Conservation (phyloP, 139 green algal species). For the Chlorella sp. region DNA sequence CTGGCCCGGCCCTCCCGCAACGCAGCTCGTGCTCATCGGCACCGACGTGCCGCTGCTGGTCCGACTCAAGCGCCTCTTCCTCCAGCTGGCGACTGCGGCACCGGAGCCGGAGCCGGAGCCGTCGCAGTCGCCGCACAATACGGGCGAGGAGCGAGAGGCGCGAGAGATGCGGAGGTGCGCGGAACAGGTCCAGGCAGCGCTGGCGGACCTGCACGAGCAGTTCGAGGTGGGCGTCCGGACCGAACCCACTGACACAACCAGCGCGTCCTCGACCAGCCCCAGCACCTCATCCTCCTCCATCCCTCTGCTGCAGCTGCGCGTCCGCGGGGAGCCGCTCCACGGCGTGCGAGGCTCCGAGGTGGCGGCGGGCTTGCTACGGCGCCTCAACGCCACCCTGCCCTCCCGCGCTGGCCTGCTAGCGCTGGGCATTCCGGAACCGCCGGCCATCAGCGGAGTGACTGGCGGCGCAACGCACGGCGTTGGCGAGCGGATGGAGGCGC, state of each 20-base stretch:
- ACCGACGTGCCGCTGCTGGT: conserved; percentile 6
- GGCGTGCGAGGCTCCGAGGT: background rate
- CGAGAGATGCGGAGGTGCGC: too few relatives aligned
- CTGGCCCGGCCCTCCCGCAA: conserved; percentile 20
- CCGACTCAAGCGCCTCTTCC: conserved; percentile 7
- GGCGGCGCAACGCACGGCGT: background rate
- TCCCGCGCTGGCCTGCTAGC: background rate
- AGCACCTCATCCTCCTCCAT: too few relatives aligned
- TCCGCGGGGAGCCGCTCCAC: background rate
- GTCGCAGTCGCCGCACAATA: too few relatives aligned
- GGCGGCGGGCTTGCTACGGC: background rate
- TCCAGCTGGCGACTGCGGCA: too few relatives aligned
- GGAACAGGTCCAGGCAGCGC: background rate
- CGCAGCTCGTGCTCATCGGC: conserved; percentile 35
- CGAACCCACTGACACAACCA: too few relatives aligned
- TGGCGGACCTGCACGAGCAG: background rate
- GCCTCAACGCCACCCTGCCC: background rate
- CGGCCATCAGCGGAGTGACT: background rate
- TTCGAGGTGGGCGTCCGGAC: too few relatives aligned
- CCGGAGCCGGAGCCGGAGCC: too few relatives aligned
- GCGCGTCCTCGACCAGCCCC: too few relatives aligned
- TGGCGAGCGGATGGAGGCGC: background rate
- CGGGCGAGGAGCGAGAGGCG: too few relatives aligned
- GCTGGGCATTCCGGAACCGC: background rate
- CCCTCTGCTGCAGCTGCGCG: background rate